Percentiles rank a stretch among this genome's conserved stretches.
Evolutionary conservation across 1,139 yeast species (phyloP).

Genomic region (Sugiyamaella castrensis): DNA sequence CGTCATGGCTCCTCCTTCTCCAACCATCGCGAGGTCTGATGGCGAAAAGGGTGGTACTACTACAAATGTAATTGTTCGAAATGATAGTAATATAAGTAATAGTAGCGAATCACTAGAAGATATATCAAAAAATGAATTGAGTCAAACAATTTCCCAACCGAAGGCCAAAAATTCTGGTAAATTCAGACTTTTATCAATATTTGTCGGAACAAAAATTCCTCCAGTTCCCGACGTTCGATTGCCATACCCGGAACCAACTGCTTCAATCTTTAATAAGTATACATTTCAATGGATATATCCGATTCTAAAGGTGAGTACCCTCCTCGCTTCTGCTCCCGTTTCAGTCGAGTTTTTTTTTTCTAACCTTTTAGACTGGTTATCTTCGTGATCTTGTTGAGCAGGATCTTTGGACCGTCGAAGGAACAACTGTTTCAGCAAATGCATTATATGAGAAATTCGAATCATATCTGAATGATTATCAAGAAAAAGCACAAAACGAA

Average conservation of each 20-base stretch:
- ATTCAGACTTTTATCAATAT: constrained; percentile 26
- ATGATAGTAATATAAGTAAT: too few relatives aligned
- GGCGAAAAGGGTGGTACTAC: too few relatives aligned
- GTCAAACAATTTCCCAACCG: neutral
- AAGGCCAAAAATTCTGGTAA: constrained; percentile 7
- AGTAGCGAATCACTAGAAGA: too few relatives aligned
- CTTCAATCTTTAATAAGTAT: constrained; percentile 24
- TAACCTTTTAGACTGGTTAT: constrained; percentile 49
- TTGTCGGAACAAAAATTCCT: constrained; percentile 32
- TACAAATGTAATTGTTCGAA: too few relatives aligned
- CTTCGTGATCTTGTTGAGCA: constrained; percentile 60
- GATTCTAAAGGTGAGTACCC: constrained; percentile 43
- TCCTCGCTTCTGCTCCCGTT: neutral
- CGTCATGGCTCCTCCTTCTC: too few relatives aligned
- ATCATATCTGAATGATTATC: constrained; percentile 40
- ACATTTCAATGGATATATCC: constrained; percentile 63
- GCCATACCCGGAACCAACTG: constrained; percentile 32
- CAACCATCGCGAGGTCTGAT: too few relatives aligned
- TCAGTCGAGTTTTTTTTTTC: constrained; percentile 10
- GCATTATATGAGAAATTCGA: constrained; percentile 42
- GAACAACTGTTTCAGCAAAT: constrained; percentile 50
- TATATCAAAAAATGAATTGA: too few relatives aligned
- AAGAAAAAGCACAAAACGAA: constrained; percentile 36
- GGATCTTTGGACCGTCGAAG: constrained; percentile 57
- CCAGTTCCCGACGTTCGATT: constrained; percentile 31